Percentiles rank a stretch among this genome's conserved stretches.
These are phyloP conservation scores for Raffaelea albimanens DNA, from an alignment of 2,329 filamentous ascomycete species.

Conservation along the genomic window DNA sequence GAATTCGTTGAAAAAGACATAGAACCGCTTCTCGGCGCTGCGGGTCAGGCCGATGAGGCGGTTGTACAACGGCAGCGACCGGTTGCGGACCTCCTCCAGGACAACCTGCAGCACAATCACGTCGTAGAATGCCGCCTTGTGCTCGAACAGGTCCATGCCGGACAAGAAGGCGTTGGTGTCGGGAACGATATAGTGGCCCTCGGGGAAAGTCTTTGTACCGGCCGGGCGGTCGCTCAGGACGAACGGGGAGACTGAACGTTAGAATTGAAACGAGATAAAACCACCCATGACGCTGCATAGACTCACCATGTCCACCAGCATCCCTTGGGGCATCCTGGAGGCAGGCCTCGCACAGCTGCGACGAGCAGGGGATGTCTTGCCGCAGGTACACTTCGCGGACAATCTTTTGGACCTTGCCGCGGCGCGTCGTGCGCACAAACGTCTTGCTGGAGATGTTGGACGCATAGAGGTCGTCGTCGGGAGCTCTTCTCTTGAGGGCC, in stretches of 20 bases:
- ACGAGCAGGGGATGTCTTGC: constrained; percentile 96
- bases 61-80: constrained; percentile 90
- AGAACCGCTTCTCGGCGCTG: constrained; percentile 94
- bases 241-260: constrained; percentile 59
- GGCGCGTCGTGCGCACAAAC: constrained; percentile 89
- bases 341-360: constrained; percentile 73
- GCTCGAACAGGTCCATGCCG: constrained; percentile 95
- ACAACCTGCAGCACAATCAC: constrained; percentile 96
- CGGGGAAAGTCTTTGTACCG: constrained; percentile 70
- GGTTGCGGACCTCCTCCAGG: constrained; percentile 88
- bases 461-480: constrained; percentile 44
- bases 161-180: constrained; percentile 94
- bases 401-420: constrained; percentile 97
- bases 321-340: constrained; percentile 65
- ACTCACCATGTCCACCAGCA: constrained; percentile 63
- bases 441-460: constrained; percentile 88
- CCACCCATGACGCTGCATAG: not conserved
- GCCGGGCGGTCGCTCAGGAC: constrained; percentile 83
- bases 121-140: constrained; percentile 85
- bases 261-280: constrained; percentile 4
- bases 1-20: constrained; percentile 99
- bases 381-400: constrained; percentile 92
- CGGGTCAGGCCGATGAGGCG: constrained; percentile 82
- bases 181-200: constrained; percentile 88
- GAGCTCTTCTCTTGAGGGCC: constrained; percentile 51